A percentile compares a stretch with the other conserved stretches of the same genome.
Conservation (phyloP, 345 rosid species). For the Euphorbia peplus region DNA sequence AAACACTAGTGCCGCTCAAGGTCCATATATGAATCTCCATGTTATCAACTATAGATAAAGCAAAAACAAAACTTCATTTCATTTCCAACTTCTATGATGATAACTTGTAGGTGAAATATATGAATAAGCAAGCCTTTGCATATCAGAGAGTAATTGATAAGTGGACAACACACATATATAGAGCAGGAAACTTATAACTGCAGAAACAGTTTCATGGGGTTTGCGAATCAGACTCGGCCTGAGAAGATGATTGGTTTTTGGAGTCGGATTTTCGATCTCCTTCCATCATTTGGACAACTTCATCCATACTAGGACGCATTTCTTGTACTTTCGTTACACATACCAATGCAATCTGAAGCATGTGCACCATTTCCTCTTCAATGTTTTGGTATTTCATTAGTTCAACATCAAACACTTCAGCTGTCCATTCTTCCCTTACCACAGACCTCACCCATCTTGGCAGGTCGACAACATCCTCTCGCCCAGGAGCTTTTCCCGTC, state of each 20-base stretch:
- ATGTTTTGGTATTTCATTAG: conserved; percentile 53
- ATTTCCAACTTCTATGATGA: not conserved
- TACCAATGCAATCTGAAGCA: conserved; percentile 71
- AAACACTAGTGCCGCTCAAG: too few relatives aligned
- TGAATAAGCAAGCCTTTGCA: not conserved
- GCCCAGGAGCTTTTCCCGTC: conserved; percentile 67
- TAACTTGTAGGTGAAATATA: not conserved
- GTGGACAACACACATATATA: not conserved
- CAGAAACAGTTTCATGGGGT: conserved; percentile 36
- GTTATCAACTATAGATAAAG: too few relatives aligned
- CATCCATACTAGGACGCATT: conserved; percentile 58
- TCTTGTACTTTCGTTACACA: conserved; percentile 64
- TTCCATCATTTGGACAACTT: conserved; percentile 61
- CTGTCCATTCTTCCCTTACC: conserved; percentile 85
- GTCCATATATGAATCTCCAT: too few relatives aligned
- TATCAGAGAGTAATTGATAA: conserved; percentile 7
- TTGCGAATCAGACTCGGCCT: conserved; percentile 51
- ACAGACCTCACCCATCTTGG: conserved; percentile 89
- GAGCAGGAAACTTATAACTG: not conserved
- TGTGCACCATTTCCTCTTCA: conserved; percentile 87
- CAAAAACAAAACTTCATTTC: too few relatives aligned
- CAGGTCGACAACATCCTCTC: conserved; percentile 56
- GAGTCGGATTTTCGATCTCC: conserved; percentile 49
- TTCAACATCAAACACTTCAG: conserved; percentile 84
- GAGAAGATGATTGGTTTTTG: conserved; percentile 54